Percentiles rank a stretch among this genome's conserved stretches.
These are phyloP conservation scores for Glycine tomentella DNA, from an alignment of 306 rosid species.

Conservation along the genomic window DNA sequence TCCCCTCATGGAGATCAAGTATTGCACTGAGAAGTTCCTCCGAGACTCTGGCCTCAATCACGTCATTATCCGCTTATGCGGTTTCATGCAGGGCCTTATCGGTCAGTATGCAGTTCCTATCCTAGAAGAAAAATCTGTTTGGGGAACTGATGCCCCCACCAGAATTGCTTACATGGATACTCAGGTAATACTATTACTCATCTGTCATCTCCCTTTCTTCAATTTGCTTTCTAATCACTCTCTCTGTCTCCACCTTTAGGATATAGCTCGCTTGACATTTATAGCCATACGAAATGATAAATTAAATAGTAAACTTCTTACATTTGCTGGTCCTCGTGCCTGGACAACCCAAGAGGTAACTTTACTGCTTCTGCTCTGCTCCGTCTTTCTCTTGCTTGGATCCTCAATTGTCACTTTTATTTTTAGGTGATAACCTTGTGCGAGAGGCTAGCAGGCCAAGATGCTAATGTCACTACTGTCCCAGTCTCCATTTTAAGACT, in stretches of 20 bases:
- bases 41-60: conserved; percentile 81
- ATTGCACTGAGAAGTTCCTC: conserved; percentile 87
- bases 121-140: conserved; percentile 93
- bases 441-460: conserved; percentile 99
- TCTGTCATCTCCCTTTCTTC: too few relatives aligned
- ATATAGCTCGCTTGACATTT: conserved; percentile 92
- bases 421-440: conserved; percentile 85
- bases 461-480: conserved; percentile 92
- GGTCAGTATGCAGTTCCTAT: conserved; percentile 98
- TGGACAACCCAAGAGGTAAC: conserved; percentile 97
- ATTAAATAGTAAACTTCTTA: conserved; percentile 80
- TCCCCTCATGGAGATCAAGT: conserved; percentile 98
- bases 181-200: conserved; percentile 52
- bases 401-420: too few relatives aligned
- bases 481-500: conserved; percentile 91
- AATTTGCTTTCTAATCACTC: neutral
- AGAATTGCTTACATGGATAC: conserved; percentile 99
- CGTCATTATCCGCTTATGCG: conserved; percentile 63
- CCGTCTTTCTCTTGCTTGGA: too few relatives aligned
- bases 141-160: conserved; percentile 99
- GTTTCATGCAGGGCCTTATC: conserved; percentile 98
- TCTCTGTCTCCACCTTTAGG: conserved; percentile 52
- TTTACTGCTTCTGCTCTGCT: conserved; percentile 1
- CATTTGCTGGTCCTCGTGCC: conserved; percentile 96
- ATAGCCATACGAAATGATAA: conserved; percentile 78